Conservation (phyloP, 2,329 filamentous ascomycete genomes). For the Chrysosporium queenslandicum region DNA sequence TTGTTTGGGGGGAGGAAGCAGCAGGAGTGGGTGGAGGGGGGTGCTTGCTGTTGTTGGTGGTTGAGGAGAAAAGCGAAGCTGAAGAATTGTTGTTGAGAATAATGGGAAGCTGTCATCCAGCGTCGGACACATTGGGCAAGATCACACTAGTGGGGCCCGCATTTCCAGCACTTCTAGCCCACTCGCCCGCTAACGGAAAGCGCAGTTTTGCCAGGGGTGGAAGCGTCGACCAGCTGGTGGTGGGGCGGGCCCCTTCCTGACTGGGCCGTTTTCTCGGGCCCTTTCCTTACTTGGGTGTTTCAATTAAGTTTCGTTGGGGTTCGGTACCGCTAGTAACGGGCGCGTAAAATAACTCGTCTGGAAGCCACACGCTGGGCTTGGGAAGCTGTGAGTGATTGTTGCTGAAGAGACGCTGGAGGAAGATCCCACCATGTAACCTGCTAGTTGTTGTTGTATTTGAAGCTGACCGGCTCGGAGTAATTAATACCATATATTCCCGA, state of each 20-base stretch:
- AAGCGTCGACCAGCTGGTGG: background rate
- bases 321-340: constrained; percentile 1
- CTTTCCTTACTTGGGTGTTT: background rate
- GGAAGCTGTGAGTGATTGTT: too few relatives aligned
- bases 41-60: background rate
- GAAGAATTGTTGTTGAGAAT: background rate
- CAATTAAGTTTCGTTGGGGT: constrained; percentile 10
- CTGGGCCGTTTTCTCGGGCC: constrained; percentile 1
- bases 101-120: constrained; percentile 1
- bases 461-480: background rate
- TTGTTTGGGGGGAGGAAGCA: background rate
- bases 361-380: too few relatives aligned
- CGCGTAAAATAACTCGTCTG: background rate
- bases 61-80: background rate
- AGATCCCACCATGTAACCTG: too few relatives aligned
- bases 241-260: constrained; percentile 7
- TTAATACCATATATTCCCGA: too few relatives aligned
- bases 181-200: constrained; percentile 2
- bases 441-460: too few relatives aligned
- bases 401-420: too few relatives aligned
- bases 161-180: background rate
- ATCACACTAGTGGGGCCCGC: background rate
- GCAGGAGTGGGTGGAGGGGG: too few relatives aligned
- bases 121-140: too few relatives aligned
- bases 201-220: too few relatives aligned